Base-by-base conservation (phyloP, 805 yeast genomes). In the Suhomyces canberraensis region DNA sequence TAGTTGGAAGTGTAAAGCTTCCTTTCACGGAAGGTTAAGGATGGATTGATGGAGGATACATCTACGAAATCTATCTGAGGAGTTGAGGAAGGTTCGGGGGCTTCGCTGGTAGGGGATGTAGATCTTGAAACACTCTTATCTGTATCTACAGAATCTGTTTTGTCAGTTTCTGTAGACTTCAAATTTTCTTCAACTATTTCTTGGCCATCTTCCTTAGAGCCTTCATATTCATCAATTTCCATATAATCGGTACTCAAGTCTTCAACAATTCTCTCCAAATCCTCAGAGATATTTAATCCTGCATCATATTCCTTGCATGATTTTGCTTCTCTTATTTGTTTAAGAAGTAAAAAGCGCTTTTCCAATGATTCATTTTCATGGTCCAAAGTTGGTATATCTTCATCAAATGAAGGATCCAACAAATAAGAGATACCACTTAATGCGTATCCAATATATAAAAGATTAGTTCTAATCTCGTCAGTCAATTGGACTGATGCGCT, bases 341-440 rank as follows among this genome's bases (percentile, higher is more conserved):
- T 54, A 36, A 64, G 48, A 14, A 64, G 47, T n/a, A 50, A 28
- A n/a, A 67, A 49, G 15, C 73, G 49, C 20, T 61, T 60, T 30
- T 62, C 59, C 14, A 68, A 51, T 2, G 69, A 47, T 35, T 61
- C 64, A 2, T 52, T 47, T 20, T 48, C 51, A 38, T 58, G 61
- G 30, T 51, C 56, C 29, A 65, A 47, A 29, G 62, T 60, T 0
- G 74, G 72, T 16, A 67, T 64, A 30, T 69, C 69, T 29, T 70
- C 76, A 30, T 72, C 69, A 47, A 69, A 83, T 11, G 80, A 78
- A 0, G 95, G 86, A 52, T 88, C 96, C 48, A 85, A 76, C 25
- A 89, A 61, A 29, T 74, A 69, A 22, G 95, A 75, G 7, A 78
- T 64, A 17, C 96, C 96, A 28, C 90, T 77, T 3, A 83, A 46